Percentiles rank a stretch among this genome's conserved stretches.
Conservation (phyloP, 140 eudicot genomes). For the Flaveria floridana region DNA sequence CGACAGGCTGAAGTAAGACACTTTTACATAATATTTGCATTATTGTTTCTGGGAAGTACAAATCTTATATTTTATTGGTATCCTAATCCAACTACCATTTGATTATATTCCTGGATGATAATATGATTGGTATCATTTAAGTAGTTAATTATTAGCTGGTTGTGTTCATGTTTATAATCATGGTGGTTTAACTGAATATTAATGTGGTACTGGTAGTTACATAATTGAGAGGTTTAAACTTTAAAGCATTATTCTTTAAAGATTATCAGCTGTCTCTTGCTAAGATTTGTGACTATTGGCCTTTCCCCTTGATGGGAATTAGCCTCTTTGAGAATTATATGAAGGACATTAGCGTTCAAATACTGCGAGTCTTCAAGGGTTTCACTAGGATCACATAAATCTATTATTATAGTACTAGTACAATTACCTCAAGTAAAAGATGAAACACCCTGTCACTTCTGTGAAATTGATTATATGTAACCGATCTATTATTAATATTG, state of each 20-base stretch:
- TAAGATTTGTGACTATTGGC: not conserved
- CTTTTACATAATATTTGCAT: not conserved
- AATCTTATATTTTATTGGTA: not conserved
- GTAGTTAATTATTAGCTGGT: not conserved
- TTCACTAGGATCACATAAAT: not conserved
- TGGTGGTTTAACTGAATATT: not conserved
- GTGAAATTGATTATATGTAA: not conserved
- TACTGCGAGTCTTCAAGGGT: not conserved
- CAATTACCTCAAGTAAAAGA: not conserved
- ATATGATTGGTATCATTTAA: conserved; percentile 1
- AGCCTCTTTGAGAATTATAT: not conserved
- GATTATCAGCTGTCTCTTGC: not conserved
- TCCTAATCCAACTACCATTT: not conserved
- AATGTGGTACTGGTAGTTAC: conserved; percentile 6
- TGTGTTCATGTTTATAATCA: not conserved
- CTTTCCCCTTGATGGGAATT: not conserved
- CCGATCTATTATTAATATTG: not conserved
- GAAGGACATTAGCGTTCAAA: not conserved
- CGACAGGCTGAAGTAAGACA: conserved; percentile 72
- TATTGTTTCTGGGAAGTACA: not conserved
- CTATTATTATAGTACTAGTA: not conserved
- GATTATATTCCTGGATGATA: not conserved
- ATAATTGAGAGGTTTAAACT: not conserved
- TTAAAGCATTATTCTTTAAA: not conserved
- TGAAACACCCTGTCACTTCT: not conserved